Percentiles rank a stretch among this genome's conserved stretches.
These are phyloP conservation scores for Alloascoidea hylecoeti DNA, from an alignment of 805 yeast species.

Conservation along the genomic window DNA sequence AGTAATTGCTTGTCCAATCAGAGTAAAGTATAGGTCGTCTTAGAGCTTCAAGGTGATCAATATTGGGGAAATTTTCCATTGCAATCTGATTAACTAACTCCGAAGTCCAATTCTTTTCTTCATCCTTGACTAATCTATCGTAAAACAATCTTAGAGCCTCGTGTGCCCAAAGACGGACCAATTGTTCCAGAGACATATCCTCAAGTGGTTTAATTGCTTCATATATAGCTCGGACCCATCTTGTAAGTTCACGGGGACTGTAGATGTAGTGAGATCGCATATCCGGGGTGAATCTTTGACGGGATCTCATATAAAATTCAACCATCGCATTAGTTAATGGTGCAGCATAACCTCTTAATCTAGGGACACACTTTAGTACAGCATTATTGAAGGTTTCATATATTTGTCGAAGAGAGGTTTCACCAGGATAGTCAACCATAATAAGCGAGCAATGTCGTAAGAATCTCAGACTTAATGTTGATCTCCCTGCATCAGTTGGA, in stretches of 20 bases:
- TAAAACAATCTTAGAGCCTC: slow-evolving; percentile 69
- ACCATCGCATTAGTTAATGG: slow-evolving; percentile 55
- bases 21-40: slow-evolving; percentile 49
- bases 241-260: slow-evolving; percentile 82
- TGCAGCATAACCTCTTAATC: slow-evolving; percentile 35
- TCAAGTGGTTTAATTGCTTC: slow-evolving; percentile 28
- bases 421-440: slow-evolving; percentile 70
- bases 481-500: slow-evolving; percentile 67
- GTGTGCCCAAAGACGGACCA: slow-evolving; percentile 63
- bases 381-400: slow-evolving; percentile 47
- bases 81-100: slow-evolving; percentile 20
- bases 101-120: slow-evolving; percentile 37
- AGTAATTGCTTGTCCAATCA: slow-evolving; percentile 58
- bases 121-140: slow-evolving; percentile 43
- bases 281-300: slow-evolving; percentile 20
- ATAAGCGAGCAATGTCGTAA: slow-evolving; percentile 51
- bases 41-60: slow-evolving; percentile 21
- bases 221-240: slow-evolving; percentile 74
- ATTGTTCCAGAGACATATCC: slow-evolving; percentile 21
- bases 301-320: slow-evolving; percentile 36
- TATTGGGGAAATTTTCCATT: slow-evolving; percentile 27
- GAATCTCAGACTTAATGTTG: slow-evolving; percentile 40
- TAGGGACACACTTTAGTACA: slow-evolving; percentile 44
- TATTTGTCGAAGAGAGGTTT: slow-evolving; percentile 46
- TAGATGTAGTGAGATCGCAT: slow-evolving; percentile 51